Evolutionary conservation across 1,139 yeast genomes (phyloP).

Genomic region (Williopsis jadinii): DNA sequence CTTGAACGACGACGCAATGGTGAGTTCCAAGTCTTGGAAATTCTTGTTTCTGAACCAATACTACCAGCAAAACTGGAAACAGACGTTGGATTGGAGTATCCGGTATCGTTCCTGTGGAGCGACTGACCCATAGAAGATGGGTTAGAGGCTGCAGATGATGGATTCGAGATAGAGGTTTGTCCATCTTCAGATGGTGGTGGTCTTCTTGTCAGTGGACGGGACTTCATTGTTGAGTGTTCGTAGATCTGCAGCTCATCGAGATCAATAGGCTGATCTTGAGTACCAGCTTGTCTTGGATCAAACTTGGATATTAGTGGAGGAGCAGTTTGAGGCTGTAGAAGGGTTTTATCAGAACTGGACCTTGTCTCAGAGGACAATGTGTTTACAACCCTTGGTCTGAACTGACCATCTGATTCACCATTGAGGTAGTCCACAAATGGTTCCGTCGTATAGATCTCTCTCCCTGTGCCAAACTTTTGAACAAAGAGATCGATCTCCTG

Average conservation of each 20-base stretch:
- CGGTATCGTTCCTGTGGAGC: constrained; percentile 18
- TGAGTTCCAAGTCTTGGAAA: constrained; percentile 45
- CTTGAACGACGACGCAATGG: constrained; percentile 32
- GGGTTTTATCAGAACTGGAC: constrained; percentile 10
- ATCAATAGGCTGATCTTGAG: constrained; percentile 4
- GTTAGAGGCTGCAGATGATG: constrained; percentile 2
- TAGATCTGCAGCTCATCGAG: constrained; percentile 5
- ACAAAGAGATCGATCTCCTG: constrained; percentile 55
- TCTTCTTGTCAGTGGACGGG: constrained; percentile 19
- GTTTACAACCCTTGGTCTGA: constrained; percentile 1
- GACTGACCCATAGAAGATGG: constrained; percentile 13
- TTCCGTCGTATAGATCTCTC: constrained; percentile 52
- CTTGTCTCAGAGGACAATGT: constrained; percentile 3
- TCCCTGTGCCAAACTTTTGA: constrained; percentile 57
- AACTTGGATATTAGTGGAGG: constrained; percentile 7
- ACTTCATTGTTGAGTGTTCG: constrained; percentile 5
- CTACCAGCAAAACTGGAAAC: constrained; percentile 27
- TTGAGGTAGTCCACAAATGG: constrained; percentile 41
- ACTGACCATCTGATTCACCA: constrained; percentile 27
- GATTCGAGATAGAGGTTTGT: constrained; percentile 20
- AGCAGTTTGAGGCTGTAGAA: constrained; percentile 5
- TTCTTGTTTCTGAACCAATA: constrained; percentile 21
- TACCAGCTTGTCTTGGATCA: constrained; percentile 6
- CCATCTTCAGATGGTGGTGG: constrained; percentile 30
- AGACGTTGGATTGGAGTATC: constrained; percentile 46